Evolutionary conservation across 495 filamentous ascomycete genomes (phyloP).

Genomic region (Penicillium desertorum): DNA sequence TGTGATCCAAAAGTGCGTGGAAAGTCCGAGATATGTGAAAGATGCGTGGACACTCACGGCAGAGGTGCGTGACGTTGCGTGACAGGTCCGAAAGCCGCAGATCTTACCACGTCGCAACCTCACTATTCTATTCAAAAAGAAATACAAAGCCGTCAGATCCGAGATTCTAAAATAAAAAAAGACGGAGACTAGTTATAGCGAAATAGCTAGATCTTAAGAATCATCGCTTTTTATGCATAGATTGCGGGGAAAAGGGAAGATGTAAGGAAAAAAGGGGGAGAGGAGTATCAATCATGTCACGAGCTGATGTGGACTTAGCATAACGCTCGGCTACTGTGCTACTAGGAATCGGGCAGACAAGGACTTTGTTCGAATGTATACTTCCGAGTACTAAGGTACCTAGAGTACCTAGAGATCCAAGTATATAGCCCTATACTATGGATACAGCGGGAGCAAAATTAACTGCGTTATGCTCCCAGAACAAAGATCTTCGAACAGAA

Average conservation of each 20-base stretch:
- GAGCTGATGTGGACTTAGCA: neutral
- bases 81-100: constrained; percentile 3
- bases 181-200: neutral
- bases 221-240: neutral
- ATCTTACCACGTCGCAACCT: neutral
- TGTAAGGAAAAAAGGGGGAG: constrained; percentile 2
- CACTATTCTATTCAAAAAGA: neutral
- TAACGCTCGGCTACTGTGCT: constrained; percentile 4
- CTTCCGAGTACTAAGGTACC: neutral
- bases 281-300: constrained; percentile 7
- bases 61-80: constrained; percentile 2
- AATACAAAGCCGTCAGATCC: neutral
- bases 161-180: neutral
- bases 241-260: neutral
- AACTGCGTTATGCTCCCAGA: neutral
- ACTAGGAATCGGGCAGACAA: constrained; percentile 4
- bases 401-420: neutral
- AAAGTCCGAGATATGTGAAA: neutral
- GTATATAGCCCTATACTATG: neutral
- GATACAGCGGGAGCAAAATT: neutral
- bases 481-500: neutral
- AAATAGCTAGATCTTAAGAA: neutral
- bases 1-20: neutral
- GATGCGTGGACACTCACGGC: neutral
- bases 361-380: constrained; percentile 2